Evolutionary conservation across 352 stramenopile species (phyloP).

Genomic region (Phytopythium montanum): DNA sequence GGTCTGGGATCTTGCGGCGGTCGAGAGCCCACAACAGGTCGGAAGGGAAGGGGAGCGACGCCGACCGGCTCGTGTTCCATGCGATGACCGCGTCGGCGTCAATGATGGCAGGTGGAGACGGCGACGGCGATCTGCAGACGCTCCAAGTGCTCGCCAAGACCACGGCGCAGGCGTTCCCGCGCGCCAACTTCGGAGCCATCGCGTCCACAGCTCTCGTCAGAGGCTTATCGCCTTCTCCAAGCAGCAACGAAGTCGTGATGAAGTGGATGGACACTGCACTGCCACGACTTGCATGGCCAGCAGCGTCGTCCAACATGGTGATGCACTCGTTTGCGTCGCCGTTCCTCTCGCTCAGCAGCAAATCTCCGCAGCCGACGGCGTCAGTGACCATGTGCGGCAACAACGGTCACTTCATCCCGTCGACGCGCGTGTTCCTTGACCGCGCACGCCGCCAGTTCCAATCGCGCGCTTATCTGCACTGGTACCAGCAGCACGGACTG

Average conservation of each 20-base stretch:
- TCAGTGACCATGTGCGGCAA: conserved; percentile 48
- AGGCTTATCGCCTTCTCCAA: conserved; percentile 11
- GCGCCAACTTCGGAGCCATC: conserved; percentile 10
- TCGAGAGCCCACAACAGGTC: conserved; percentile 12
- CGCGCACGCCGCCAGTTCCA: conserved; percentile 43
- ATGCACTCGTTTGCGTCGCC: conserved; percentile 15
- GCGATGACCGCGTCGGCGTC: conserved; percentile 4
- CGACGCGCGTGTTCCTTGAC: conserved; percentile 33
- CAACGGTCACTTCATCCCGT: conserved; percentile 41
- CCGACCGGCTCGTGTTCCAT: conserved; percentile 19
- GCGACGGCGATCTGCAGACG: conserved; percentile 8
- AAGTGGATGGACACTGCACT: conserved; percentile 14
- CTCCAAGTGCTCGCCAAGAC: conserved; percentile 22
- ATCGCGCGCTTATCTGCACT: conserved; percentile 48
- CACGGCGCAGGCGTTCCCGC: conserved; percentile 20
- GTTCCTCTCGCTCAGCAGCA: conserved; percentile 11
- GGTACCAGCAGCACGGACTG: conserved; percentile 58
- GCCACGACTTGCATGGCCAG: conserved; percentile 22
- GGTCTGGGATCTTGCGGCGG: conserved; percentile 26
- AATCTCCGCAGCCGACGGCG: conserved; percentile 12
- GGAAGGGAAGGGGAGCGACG: background rate
- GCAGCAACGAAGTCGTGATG: conserved; percentile 4
- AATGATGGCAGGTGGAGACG: background rate
- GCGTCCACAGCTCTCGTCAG: conserved; percentile 25
- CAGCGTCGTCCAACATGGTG: conserved; percentile 9